These are phyloP conservation scores for Nicotiana sylvestris DNA, from an alignment of 257 asterid genomes.

Conservation along the genomic window DNA sequence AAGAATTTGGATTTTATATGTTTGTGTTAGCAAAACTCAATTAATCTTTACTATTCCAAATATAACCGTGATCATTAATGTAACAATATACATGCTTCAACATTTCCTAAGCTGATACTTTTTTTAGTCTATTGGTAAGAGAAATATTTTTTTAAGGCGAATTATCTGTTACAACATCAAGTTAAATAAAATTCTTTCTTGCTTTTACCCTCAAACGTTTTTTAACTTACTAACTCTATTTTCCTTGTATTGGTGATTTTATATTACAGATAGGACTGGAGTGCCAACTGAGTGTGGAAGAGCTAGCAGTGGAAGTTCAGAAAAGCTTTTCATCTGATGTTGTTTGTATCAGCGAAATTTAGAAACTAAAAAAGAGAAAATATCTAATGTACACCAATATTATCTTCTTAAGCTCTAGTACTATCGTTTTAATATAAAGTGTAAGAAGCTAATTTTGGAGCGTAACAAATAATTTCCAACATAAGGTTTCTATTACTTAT, in stretches of 20 bases:
- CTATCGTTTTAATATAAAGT: neutral
- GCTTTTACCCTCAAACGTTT: neutral
- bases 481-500: neutral
- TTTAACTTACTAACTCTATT: neutral
- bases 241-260: neutral
- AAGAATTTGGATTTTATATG: neutral
- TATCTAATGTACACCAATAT: neutral
- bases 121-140: neutral
- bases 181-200: neutral
- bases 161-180: neutral
- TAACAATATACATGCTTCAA: neutral
- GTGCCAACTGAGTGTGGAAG: conserved; percentile 92
- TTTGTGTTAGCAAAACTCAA: too few relatives aligned
- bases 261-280: conserved; percentile 75
- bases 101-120: neutral
- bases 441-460: conserved; percentile 3
- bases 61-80: neutral
- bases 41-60: neutral
- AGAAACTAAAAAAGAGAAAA: neutral
- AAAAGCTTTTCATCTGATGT: conserved; percentile 51
- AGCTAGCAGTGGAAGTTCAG: conserved; percentile 77
- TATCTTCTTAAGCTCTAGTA: neutral
- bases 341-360: conserved; percentile 22
- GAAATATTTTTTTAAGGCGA: neutral
- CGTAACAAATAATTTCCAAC: conserved; percentile 1